Conservation (phyloP, 768 basidiomycete genomes). For the Pholiota molesta region DNA sequence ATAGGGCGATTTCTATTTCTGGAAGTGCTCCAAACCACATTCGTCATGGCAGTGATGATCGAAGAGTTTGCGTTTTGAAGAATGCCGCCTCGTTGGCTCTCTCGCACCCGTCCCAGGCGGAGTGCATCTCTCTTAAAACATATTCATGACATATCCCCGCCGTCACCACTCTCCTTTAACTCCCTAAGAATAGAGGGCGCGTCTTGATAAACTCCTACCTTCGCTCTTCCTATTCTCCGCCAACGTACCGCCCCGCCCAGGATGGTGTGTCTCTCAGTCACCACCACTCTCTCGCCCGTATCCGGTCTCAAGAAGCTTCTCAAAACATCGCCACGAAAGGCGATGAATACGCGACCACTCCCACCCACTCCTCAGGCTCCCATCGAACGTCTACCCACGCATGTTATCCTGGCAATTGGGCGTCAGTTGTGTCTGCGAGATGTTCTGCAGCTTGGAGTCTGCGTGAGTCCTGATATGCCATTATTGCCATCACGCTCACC, state of each 20-base stretch:
- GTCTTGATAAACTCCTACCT: neutral
- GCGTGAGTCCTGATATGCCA: slow-evolving; percentile 20
- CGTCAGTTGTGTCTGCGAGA: slow-evolving; percentile 27
- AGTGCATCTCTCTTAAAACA: neutral
- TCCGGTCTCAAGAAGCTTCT: slow-evolving; percentile 17
- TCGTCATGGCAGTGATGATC: neutral
- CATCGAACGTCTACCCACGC: slow-evolving; percentile 19
- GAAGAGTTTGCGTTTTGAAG: neutral
- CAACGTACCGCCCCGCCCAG: neutral
- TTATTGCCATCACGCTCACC: neutral
- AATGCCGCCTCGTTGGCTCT: neutral
- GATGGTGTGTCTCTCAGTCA: neutral
- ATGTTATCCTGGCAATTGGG: slow-evolving; percentile 30
- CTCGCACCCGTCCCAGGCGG: neutral
- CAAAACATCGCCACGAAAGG: slow-evolving; percentile 4
- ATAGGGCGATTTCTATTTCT: neutral
- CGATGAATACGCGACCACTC: slow-evolving; percentile 1
- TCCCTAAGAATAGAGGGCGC: too few relatives aligned
- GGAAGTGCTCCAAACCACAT: neutral
- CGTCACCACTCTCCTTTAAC: neutral
- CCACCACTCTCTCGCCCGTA: slow-evolving; percentile 7
- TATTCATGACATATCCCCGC: neutral
- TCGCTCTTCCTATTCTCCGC: too few relatives aligned
- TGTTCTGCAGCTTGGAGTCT: slow-evolving; percentile 32
- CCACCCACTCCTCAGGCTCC: slow-evolving; percentile 8